Percentiles rank a stretch among this genome's conserved stretches.
These are phyloP conservation scores for Avicennia marina DNA, from an alignment of 257 asterid species.

Conservation along the genomic window DNA sequence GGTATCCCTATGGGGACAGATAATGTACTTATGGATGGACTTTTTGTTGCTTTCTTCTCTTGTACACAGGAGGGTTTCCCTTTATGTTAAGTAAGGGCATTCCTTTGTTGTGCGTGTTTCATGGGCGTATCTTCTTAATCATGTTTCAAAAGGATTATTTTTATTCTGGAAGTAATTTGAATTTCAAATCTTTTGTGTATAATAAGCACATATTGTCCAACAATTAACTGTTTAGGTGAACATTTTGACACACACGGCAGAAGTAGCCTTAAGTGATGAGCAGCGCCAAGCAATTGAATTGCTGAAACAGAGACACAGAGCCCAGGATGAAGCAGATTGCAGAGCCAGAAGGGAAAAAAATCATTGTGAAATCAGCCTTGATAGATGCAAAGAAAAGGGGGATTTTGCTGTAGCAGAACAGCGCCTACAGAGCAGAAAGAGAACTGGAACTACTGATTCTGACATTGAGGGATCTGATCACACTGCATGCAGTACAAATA, in stretches of 20 bases:
- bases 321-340: conserved; percentile 62
- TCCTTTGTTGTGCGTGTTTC: background rate
- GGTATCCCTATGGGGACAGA: too few relatives aligned
- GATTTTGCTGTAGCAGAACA: background rate
- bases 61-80: too few relatives aligned
- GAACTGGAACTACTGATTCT: conserved; percentile 3
- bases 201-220: background rate
- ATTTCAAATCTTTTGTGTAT: background rate
- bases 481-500: background rate
- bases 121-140: background rate
- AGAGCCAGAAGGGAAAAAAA: conserved; percentile 12
- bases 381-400: background rate
- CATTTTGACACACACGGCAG: conserved; percentile 83
- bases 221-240: conserved; percentile 53
- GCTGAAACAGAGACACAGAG: conserved; percentile 66
- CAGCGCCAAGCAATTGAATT: conserved; percentile 50
- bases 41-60: too few relatives aligned
- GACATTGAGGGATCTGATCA: background rate
- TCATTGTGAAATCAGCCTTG: background rate
- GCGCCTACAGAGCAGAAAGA: background rate
- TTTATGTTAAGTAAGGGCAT: too few relatives aligned
- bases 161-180: background rate
- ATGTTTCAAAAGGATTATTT: background rate
- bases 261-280: conserved; percentile 46
- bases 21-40: too few relatives aligned